A percentile compares a stretch with the other conserved stretches of the same genome.
These are phyloP conservation scores for Trichosporon inkin DNA, from an alignment of 1,284 basidiomycete species.

Conservation along the genomic window DNA sequence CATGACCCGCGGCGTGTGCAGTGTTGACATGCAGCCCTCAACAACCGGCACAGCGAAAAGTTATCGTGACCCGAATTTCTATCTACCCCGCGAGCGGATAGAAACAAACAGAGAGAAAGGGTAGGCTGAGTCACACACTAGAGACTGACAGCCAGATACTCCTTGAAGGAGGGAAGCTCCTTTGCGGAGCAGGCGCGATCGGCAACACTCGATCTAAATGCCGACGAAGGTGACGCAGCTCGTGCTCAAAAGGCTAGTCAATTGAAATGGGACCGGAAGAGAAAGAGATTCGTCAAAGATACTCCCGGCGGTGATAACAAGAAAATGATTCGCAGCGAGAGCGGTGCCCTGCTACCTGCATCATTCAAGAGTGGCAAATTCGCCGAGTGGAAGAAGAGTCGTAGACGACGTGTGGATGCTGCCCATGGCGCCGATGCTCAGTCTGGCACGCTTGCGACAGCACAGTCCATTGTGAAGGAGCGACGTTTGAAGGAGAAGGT, in stretches of 20 bases:
- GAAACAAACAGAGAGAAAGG: conserved; percentile 83
- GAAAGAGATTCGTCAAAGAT: conserved; percentile 88
- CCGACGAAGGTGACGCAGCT: conserved; percentile 67
- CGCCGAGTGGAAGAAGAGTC: conserved; percentile 75
- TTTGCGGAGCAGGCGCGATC: conserved; percentile 80
- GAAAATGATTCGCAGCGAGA: conserved; percentile 91
- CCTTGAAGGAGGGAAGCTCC: conserved; percentile 72
- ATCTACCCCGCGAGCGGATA: conserved; percentile 84
- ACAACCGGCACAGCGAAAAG: conserved; percentile 18
- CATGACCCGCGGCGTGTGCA: background rate
- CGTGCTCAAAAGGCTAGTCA: conserved; percentile 64
- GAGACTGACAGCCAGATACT: conserved; percentile 60
- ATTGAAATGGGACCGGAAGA: conserved; percentile 89
- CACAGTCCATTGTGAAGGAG: background rate
- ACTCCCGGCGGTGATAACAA: conserved; percentile 81
- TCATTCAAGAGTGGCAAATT: conserved; percentile 89
- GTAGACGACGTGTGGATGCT: background rate
- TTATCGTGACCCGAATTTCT: conserved; percentile 81
- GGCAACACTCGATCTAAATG: conserved; percentile 76
- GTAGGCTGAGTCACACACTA: conserved; percentile 51
- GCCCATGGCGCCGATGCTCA: background rate
- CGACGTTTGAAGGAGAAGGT: background rate
- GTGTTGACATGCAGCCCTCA: background rate
- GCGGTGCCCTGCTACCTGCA: conserved; percentile 85
- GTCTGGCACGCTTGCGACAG: background rate